phyloP scores from a whole-genome alignment of 805 yeast genomes.

The Metschnikowia peoriensis region DNA sequence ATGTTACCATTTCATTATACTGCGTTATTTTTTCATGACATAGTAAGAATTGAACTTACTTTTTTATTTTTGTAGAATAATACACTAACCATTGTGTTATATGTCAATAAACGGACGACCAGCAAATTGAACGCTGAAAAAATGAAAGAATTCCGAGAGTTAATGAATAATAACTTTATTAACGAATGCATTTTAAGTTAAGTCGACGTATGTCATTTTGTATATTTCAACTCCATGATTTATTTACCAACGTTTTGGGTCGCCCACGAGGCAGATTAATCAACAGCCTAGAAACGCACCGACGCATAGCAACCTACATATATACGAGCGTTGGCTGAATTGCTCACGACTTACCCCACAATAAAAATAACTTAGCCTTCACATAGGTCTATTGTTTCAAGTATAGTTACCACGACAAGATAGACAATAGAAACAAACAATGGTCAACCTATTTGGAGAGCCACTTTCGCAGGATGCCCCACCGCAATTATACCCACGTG shows the following conservation, averaged over 20 bases:
- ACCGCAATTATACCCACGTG: constrained; percentile 36
- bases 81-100: not conserved
- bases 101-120: not conserved
- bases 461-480: constrained; percentile 48
- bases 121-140: too few species aligned
- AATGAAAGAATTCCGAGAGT: too few species aligned
- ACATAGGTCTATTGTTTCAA: not conserved
- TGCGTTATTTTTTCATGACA: not conserved
- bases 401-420: not conserved
- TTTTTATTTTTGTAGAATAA: not conserved
- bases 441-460: constrained; percentile 31
- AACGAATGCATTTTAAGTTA: too few species aligned
- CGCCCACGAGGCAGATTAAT: not conserved
- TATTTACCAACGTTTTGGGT: not conserved
- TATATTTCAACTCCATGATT: not conserved
- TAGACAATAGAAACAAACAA: not conserved
- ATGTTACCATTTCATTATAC: not conserved
- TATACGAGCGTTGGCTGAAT: not conserved
- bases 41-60: not conserved
- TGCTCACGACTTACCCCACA: not conserved
- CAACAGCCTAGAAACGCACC: not conserved
- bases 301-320: not conserved
- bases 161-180: too few species aligned
- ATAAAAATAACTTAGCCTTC: not conserved
- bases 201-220: too few species aligned